Evolutionary conservation across 2,329 filamentous ascomycete species (phyloP), one percentile per base, ranked within the genome.

Genomic region (Juglanconis sp.): DNA sequence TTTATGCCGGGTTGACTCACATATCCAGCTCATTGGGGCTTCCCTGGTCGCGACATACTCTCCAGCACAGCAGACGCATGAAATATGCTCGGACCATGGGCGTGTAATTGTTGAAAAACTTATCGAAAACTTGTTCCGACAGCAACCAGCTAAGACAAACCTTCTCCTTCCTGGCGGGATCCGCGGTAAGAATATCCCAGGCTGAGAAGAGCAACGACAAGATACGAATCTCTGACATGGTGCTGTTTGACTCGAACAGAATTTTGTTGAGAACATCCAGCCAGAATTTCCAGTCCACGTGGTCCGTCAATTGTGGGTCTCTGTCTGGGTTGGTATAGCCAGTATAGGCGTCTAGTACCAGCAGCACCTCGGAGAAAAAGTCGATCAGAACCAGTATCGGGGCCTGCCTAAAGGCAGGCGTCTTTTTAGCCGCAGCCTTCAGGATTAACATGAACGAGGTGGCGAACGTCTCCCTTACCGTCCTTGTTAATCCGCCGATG

Each of bases 51-150:
- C 93, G 83, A 65, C 90, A 94, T 52, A 97, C 79, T 62, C 92
- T 86, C 93, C 93, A 97, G 74, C 92, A 96, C 30, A 96, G 75
- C 53, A 97, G 77, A 51, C 93, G 90, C 84, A 96, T 95, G 71
- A 89, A 97, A 73, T 96, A 97, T 13, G 92, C 89, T 63, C 93
- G 85, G 30, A 96, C 91, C 93, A 96, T 96, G 0, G 93, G 92
- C 69, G 91, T 96, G 92, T 93, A 96, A 69, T 96, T 92, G 69
- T 90, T 94, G 76, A 96, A 97, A 63, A 92, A 87, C 63, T 85
- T 86, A 69, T 90, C 86, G 71, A 96, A 96, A 2, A 89, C 83
- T 32, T 87, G 81, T 57, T 90, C 87, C 6, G 87, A 83, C 11
- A 97, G 77, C 44, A 97, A 76, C 79, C 95, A 93, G 30, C 87